A percentile compares a stretch with the other conserved stretches of the same genome.
Evolutionary conservation across 768 basidiomycete species (phyloP).

Genomic region (Mycena galopus): DNA sequence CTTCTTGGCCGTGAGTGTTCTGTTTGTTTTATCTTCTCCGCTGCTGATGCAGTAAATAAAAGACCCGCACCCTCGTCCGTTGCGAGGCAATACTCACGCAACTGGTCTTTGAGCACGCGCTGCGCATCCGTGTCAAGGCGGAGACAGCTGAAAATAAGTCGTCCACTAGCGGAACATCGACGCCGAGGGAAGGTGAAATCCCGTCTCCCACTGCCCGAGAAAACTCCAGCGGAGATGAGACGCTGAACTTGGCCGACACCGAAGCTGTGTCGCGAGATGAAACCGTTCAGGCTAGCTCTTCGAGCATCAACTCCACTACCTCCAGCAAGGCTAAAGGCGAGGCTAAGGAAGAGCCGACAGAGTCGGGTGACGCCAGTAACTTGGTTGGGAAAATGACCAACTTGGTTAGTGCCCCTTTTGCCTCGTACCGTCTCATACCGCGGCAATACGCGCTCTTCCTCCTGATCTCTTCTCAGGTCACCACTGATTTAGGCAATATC

Average conservation of each 20-base stretch:
- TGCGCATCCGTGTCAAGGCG: slow-evolving; percentile 75
- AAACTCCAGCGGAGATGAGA: slow-evolving; percentile 28
- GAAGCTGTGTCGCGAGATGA: slow-evolving; percentile 27
- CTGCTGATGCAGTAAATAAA: slow-evolving; percentile 51
- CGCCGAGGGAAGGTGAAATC: slow-evolving; percentile 20
- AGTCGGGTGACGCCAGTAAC: slow-evolving; percentile 50
- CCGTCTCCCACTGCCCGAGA: slow-evolving; percentile 24
- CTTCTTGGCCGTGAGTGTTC: slow-evolving; percentile 54
- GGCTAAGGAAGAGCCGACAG: slow-evolving; percentile 30
- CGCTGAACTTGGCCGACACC: slow-evolving; percentile 8
- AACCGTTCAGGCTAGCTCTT: slow-evolving; percentile 30
- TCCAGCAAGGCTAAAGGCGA: slow-evolving; percentile 32
- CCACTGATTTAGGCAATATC: slow-evolving; percentile 22
- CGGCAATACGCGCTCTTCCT: no score
- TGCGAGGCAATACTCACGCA: slow-evolving; percentile 62
- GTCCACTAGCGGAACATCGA: slow-evolving; percentile 23
- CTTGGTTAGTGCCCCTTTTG: slow-evolving; percentile 72
- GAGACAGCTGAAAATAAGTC: slow-evolving; percentile 38
- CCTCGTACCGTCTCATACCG: no score
- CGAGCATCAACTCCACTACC: slow-evolving; percentile 34
- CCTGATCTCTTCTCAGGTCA: background rate
- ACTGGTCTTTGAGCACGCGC: slow-evolving; percentile 59
- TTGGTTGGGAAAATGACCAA: slow-evolving; percentile 86
- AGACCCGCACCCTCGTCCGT: slow-evolving; percentile 64
- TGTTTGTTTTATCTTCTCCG: slow-evolving; percentile 42